Evolutionary conservation across 345 rosid species (phyloP), one percentile per base, ranked within the genome.

Genomic region (Populus davidiana): DNA sequence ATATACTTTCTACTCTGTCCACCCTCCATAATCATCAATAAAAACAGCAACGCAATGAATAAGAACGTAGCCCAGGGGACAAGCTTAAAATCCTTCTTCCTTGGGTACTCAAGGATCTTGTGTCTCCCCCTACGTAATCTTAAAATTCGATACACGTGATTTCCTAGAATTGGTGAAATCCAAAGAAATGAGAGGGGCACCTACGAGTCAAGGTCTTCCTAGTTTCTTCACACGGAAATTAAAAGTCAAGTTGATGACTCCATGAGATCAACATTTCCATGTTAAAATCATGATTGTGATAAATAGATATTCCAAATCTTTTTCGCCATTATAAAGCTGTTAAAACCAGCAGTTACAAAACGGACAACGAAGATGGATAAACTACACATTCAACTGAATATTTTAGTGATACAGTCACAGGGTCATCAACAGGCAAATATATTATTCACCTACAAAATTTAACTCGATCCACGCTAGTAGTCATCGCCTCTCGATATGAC

Each of bases 401-500:
- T 72, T 21, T 35, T 56, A 21, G 35, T 33, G 10, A 8, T 35
- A 41, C 11, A 31, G 44, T 16, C 8, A 33, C 27, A 23, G 18
- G 59, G 8, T 6, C 44, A 69, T 41, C 71, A 1, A 44, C 50
- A 13, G 17, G 4, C 14, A 12, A 2, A 44, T 12, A 12, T 44
- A 44, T 44, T 11, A 47, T 70, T 27, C 35, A 47, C 31, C 17
- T 64, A 64, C 36, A 70, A 70, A 47, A 23, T 44, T 25, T 27
- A 47, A 13, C 31, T n/a, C 54, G 1, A 12, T 12, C 21, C 44
- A 38, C 13, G 5, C 74, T 76, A 96, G 70, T 91, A 96, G 70
- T 92, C 99, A 70, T 93, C 95, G 27, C 98, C 98, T 77, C 87
- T 89, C 44, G 98, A 93, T 79, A 92, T 83, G 64, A 93, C 98